Conservation (phyloP, 495 filamentous ascomycete genomes). For the Echria macrotheca region DNA sequence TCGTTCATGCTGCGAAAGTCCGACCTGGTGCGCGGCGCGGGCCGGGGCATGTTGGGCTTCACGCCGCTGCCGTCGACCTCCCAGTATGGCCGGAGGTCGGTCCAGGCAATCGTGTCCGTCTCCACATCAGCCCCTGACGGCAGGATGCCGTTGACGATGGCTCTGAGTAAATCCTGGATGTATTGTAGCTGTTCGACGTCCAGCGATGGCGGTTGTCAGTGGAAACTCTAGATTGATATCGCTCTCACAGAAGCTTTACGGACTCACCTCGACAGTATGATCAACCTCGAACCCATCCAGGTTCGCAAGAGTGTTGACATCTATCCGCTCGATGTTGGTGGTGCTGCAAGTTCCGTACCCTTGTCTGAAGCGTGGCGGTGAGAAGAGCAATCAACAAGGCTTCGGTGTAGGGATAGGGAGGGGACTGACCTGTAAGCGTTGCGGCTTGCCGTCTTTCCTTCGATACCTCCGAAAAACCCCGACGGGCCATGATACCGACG, state of each 20-base stretch:
- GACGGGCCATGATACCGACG: conserved; percentile 1
- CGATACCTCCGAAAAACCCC: background rate
- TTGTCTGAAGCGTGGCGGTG: background rate
- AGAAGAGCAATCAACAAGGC: too few species aligned
- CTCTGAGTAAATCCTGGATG: conserved; percentile 2
- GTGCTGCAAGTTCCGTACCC: conserved; percentile 1
- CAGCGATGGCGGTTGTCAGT: too few species aligned
- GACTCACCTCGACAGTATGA: conserved; percentile 6
- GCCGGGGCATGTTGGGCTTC: background rate
- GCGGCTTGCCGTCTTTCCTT: background rate
- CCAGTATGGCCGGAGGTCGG: conserved; percentile 6
- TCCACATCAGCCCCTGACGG: background rate
- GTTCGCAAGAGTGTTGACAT: background rate
- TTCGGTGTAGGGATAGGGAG: background rate
- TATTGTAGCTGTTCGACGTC: conserved; percentile 9
- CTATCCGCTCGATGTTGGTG: conserved; percentile 2
- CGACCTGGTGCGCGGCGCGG: background rate
- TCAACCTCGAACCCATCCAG: conserved; percentile 2
- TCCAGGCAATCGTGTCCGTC: conserved; percentile 2
- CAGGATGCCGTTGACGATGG: conserved; percentile 5
- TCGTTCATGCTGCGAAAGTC: conserved; percentile 3
- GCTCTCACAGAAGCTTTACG: too few species aligned
- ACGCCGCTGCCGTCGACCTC: background rate
- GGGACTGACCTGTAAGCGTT: conserved; percentile 2
- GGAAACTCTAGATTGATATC: too few species aligned